Evolutionary conservation across 2,329 filamentous ascomycete species (phyloP).

Genomic region (Hymenoscyphus infarciens): DNA sequence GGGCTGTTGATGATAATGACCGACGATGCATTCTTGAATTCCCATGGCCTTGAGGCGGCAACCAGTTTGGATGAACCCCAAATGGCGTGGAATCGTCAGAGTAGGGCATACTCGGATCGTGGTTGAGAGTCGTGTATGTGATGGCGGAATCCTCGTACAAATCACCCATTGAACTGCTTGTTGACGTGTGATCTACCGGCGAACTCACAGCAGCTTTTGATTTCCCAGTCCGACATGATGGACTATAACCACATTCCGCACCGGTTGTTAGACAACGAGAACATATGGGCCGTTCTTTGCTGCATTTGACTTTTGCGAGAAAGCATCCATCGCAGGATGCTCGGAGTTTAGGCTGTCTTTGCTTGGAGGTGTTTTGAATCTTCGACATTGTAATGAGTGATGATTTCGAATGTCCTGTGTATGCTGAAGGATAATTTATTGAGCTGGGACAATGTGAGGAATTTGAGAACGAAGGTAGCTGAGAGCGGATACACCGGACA

Average conservation of each 20-base stretch:
- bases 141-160: slow-evolving; percentile 14
- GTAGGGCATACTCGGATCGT: slow-evolving; percentile 3
- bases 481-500: not conserved
- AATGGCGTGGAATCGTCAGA: slow-evolving; percentile 15
- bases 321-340: slow-evolving; percentile 54
- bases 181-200: slow-evolving; percentile 3
- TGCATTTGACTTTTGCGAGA: slow-evolving; percentile 54
- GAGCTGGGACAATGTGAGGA: not conserved
- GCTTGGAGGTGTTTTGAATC: slow-evolving; percentile 27
- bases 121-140: slow-evolving; percentile 11
- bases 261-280: slow-evolving; percentile 49
- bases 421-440: not conserved
- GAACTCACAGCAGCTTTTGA: slow-evolving; percentile 39
- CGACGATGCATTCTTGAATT: slow-evolving; percentile 8
- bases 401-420: not conserved
- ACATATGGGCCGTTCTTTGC: slow-evolving; percentile 51
- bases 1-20: slow-evolving; percentile 15
- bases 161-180: slow-evolving; percentile 2
- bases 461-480: not conserved
- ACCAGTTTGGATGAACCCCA: slow-evolving; percentile 11
- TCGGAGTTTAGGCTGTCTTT: slow-evolving; percentile 42
- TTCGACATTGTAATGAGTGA: slow-evolving; percentile 14
- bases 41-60: slow-evolving; percentile 4
- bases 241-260: slow-evolving; percentile 49
- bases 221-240: slow-evolving; percentile 49